phyloP scores from a whole-genome alignment of 768 basidiomycete species.

The Mycena venus region DNA sequence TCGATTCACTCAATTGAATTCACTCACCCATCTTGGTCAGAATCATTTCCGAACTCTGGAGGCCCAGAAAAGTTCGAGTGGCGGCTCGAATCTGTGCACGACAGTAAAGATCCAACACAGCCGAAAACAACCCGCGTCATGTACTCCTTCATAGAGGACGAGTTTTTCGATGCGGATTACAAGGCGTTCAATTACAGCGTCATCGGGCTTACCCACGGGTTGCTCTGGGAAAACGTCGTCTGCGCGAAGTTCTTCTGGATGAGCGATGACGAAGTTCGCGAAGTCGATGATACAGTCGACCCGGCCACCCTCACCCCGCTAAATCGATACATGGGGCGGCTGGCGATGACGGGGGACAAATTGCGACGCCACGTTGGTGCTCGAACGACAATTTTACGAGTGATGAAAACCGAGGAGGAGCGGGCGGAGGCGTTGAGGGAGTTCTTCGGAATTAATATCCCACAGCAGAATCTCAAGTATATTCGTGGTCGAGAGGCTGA shows the following conservation, averaged over 20 bases:
- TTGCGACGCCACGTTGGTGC: conserved; percentile 27
- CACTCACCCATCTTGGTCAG: not conserved
- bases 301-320: conserved; percentile 1
- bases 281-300: not conserved
- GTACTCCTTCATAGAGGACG: conserved; percentile 40
- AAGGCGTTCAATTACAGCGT: conserved; percentile 23
- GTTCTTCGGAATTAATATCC: conserved; percentile 23
- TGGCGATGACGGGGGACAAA: conserved; percentile 24
- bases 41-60: conserved; percentile 11
- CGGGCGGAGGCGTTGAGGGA: conserved; percentile 28
- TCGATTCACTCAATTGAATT: too few relatives aligned
- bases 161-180: conserved; percentile 38
- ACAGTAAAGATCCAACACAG: not conserved
- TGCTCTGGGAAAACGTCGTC: conserved; percentile 33
- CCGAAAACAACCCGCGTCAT: conserved; percentile 27
- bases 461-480: conserved; percentile 11
- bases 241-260: conserved; percentile 30
- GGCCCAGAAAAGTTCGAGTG: conserved; percentile 33
- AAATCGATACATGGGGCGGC: conserved; percentile 25
- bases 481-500: conserved; percentile 23
- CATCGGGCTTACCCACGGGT: conserved; percentile 1
- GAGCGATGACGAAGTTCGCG: conserved; percentile 27
- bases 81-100: conserved; percentile 27
- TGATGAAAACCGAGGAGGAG: conserved; percentile 22
- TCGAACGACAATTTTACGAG: conserved; percentile 13